Conservation (phyloP, 2,329 filamentous ascomycete species). For the Fusarium fracticaudum region DNA sequence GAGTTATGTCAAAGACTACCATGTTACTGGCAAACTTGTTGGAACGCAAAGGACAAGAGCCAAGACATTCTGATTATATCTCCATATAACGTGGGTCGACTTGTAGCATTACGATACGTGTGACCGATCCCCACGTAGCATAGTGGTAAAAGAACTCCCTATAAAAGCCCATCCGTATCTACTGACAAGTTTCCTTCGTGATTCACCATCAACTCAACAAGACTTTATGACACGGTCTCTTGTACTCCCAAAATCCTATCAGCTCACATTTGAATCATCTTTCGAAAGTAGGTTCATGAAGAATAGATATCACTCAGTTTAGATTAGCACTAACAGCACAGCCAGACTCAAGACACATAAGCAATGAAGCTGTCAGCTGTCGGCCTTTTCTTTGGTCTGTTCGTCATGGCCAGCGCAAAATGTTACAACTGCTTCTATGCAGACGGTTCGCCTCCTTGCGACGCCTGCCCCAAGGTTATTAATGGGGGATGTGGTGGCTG, state of each 20-base stretch:
- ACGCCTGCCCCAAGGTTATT: background rate
- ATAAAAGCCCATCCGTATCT: background rate
- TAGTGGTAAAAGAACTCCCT: background rate
- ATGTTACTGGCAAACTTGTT: background rate
- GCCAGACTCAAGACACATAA: background rate
- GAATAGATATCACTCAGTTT: background rate
- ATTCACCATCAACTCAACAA: background rate
- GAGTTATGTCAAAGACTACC: background rate
- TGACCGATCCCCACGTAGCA: background rate
- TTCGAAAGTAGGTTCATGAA: background rate
- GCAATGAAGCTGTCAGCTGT: background rate
- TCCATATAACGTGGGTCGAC: background rate
- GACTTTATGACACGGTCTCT: fast-evolving
- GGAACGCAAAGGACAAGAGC: background rate
- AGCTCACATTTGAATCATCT: background rate
- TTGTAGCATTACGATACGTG: background rate
- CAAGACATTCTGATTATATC: background rate
- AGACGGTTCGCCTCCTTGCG: too few relatives aligned
- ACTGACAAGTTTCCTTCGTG: background rate
- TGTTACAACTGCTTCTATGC: background rate
- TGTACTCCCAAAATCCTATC: background rate
- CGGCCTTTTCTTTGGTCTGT: background rate
- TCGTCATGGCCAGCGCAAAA: background rate
- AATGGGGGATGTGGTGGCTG: background rate
- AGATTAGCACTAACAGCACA: background rate